A percentile compares a stretch with the other conserved stretches of the same genome.
Evolutionary conservation across 805 yeast genomes (phyloP).

Genomic region (Wickerhamomyces bisporus): DNA sequence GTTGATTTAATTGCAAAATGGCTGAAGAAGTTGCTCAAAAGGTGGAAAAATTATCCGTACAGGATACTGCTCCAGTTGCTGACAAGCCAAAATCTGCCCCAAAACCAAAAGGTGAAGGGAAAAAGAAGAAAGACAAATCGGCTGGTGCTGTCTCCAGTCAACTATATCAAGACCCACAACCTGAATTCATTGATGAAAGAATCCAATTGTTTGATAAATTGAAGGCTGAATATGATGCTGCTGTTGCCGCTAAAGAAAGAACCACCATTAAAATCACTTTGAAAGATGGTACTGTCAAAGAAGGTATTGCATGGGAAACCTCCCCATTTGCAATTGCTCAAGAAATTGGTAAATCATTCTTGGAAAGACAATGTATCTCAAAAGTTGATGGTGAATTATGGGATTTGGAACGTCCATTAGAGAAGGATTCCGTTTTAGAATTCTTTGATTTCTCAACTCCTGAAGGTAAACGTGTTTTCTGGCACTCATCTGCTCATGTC

Average conservation of each 20-base stretch:
- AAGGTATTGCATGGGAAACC: conserved; percentile 84
- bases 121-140: conserved; percentile 40
- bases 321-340: conserved; percentile 83
- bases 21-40: conserved; percentile 44
- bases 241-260: conserved; percentile 55
- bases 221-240: conserved; percentile 71
- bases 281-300: conserved; percentile 78
- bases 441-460: conserved; percentile 86
- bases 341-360: conserved; percentile 78
- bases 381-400: conserved; percentile 87
- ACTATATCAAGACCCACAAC: conserved; percentile 65
- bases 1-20: too few relatives aligned
- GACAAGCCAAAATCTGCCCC: conserved; percentile 18
- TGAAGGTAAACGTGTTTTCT: conserved; percentile 94
- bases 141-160: conserved; percentile 28
- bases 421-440: conserved; percentile 61
- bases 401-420: conserved; percentile 95
- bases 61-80: conserved; percentile 27
- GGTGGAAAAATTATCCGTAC: conserved; percentile 39
- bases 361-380: conserved; percentile 86
- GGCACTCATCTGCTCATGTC: conserved; percentile 99
- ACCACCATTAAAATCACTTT: conserved; percentile 72
- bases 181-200: conserved; percentile 80
- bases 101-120: conserved; percentile 24
- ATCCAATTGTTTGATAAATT: conserved; percentile 73